These are phyloP conservation scores for Neofusicoccum umdonicola DNA, from an alignment of 2,329 filamentous ascomycete species.

Conservation along the genomic window DNA sequence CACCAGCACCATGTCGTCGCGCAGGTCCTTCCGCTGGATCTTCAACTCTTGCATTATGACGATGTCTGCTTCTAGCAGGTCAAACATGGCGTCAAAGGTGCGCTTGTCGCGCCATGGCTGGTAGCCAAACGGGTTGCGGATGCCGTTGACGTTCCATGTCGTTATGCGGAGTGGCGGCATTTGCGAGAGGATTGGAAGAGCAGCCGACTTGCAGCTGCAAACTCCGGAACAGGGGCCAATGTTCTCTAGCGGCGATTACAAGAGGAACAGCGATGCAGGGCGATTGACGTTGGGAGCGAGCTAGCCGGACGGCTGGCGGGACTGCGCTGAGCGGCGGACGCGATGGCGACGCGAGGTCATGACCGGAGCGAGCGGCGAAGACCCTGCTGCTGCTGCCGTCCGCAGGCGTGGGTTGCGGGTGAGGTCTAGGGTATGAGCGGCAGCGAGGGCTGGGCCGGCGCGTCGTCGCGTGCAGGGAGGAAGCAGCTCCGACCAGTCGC, in stretches of 20 bases:
- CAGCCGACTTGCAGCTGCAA: neutral
- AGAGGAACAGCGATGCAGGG: neutral
- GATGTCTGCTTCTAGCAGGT: slow-evolving; percentile 87
- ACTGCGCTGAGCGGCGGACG: neutral
- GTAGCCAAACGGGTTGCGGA: slow-evolving; percentile 54
- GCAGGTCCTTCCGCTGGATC: slow-evolving; percentile 87
- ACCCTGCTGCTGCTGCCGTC: neutral
- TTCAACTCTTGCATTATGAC: slow-evolving; percentile 95
- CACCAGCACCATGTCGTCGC: slow-evolving; percentile 93
- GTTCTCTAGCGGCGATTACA: neutral
- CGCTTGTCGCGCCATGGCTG: slow-evolving; percentile 50
- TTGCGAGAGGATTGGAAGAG: neutral
- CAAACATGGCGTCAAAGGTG: slow-evolving; percentile 74
- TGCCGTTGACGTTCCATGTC: slow-evolving; percentile 54
- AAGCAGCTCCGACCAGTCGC: slow-evolving; percentile 1
- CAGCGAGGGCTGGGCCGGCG: neutral
- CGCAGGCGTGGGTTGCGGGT: neutral
- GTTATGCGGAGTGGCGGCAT: slow-evolving; percentile 69
- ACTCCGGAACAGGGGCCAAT: neutral
- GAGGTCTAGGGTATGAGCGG: too few species aligned
- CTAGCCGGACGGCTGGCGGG: neutral
- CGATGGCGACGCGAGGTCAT: neutral
- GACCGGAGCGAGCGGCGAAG: neutral
- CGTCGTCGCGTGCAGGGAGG: neutral
- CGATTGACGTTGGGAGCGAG: neutral